Percentiles rank a stretch among this genome's conserved stretches.
Conservation (phyloP, 805 yeast genomes). For the Ogataea philodendri region DNA sequence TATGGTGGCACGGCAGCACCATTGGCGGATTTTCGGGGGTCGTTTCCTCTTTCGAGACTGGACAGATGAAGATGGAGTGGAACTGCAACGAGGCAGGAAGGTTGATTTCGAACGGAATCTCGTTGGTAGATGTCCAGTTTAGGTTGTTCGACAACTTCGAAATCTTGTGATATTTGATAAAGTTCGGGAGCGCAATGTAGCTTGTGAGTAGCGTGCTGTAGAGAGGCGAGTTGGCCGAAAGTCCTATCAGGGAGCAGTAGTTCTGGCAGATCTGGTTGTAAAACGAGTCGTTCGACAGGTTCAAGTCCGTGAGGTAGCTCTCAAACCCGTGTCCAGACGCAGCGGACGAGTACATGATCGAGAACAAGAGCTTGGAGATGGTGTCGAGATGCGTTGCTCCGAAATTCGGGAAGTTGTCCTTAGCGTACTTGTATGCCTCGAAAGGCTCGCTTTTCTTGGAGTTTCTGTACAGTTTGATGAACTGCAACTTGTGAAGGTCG, state of each 20-base stretch:
- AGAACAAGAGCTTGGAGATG: conserved; percentile 45
- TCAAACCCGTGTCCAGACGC: conserved; percentile 10
- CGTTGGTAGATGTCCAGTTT: conserved; percentile 57
- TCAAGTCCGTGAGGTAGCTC: conserved; percentile 8
- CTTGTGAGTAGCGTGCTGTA: conserved; percentile 51
- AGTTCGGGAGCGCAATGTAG: conserved; percentile 50
- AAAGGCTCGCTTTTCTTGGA: conserved; percentile 22
- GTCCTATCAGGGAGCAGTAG: conserved; percentile 47
- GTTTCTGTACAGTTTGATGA: conserved; percentile 32
- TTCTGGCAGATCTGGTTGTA: conserved; percentile 40
- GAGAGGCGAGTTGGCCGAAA: conserved; percentile 54
- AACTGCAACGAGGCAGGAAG: conserved; percentile 52
- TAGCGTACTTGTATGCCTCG: conserved; percentile 45
- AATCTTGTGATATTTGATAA: conserved; percentile 47
- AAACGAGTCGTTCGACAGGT: conserved; percentile 17
- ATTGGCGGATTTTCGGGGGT: conserved; percentile 60
- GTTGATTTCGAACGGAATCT: conserved; percentile 59
- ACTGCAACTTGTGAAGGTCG: conserved; percentile 43
- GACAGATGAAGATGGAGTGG: conserved; percentile 70
- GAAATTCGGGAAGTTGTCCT: conserved; percentile 38
- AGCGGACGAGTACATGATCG: conserved; percentile 29
- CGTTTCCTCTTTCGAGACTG: conserved; percentile 65
- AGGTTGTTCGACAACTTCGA: conserved; percentile 36
- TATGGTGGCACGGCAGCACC: conserved; percentile 39
- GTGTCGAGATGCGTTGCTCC: conserved; percentile 39